phyloP scores from a whole-genome alignment of 2,329 filamentous ascomycete genomes.

The Stachybotrys chartarum region DNA sequence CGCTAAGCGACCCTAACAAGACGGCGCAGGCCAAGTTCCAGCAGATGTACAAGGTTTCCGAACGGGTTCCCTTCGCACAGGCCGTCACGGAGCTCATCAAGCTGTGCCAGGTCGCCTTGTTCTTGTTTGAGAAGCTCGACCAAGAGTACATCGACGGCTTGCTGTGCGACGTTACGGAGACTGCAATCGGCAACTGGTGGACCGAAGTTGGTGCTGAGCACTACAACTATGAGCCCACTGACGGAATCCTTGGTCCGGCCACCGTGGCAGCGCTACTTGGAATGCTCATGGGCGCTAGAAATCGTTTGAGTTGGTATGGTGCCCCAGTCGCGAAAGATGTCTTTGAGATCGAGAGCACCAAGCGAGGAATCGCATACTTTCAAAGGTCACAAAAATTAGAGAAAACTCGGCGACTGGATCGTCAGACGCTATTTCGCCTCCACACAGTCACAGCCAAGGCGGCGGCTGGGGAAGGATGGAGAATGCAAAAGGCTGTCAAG shows the following conservation, averaged over 20 bases:
- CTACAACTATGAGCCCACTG: conserved; percentile 86
- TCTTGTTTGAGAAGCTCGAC: conserved; percentile 82
- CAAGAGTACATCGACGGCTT: conserved; percentile 85
- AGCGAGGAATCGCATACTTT: conserved; percentile 78
- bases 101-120: conserved; percentile 81
- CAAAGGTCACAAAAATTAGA: conserved; percentile 83
- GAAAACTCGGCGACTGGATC: conserved; percentile 71
- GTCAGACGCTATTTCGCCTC: conserved; percentile 72
- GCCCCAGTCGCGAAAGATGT: conserved; percentile 84
- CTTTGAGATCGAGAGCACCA: conserved; percentile 77
- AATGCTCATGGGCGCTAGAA: conserved; percentile 81
- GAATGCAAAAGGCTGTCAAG: conserved; percentile 88
- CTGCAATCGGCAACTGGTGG: conserved; percentile 92
- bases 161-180: conserved; percentile 88
- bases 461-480: conserved; percentile 83
- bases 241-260: conserved; percentile 86
- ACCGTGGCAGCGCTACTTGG: conserved; percentile 85
- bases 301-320: conserved; percentile 77
- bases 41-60: conserved; percentile 81
- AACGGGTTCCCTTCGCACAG: conserved; percentile 68
- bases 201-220: conserved; percentile 85
- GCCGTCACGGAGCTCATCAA: conserved; percentile 86
- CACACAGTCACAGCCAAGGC: conserved; percentile 85
- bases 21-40: conserved; percentile 88
- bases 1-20: conserved; percentile 66